phyloP scores from a whole-genome alignment of 2,329 filamentous ascomycete species.

The Paecilomyces sp. region DNA sequence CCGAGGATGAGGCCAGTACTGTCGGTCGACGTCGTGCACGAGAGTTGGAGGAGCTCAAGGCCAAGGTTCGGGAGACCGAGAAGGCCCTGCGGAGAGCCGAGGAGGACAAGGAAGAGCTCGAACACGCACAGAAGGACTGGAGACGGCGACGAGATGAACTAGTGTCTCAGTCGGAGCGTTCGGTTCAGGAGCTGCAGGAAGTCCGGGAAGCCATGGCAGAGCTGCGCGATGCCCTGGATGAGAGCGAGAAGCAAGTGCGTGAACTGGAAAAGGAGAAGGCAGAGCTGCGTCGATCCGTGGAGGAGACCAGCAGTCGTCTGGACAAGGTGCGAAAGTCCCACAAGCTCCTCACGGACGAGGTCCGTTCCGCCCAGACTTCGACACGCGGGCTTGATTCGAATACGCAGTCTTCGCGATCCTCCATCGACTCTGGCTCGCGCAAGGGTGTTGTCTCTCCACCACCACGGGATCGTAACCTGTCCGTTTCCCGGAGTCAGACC shows the following conservation, averaged over 20 bases:
- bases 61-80: slow-evolving; percentile 73
- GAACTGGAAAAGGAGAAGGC: slow-evolving; percentile 77
- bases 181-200: slow-evolving; percentile 66
- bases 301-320: slow-evolving; percentile 68
- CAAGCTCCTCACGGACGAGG: slow-evolving; percentile 54
- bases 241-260: slow-evolving; percentile 74
- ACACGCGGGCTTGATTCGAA: slow-evolving; percentile 33
- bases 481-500: slow-evolving; percentile 29
- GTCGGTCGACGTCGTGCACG: slow-evolving; percentile 68
- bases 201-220: slow-evolving; percentile 69
- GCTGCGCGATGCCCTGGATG: slow-evolving; percentile 73
- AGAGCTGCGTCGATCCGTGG: slow-evolving; percentile 67
- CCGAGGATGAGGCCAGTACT: slow-evolving; percentile 82
- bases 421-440: slow-evolving; percentile 47
- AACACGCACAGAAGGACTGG: slow-evolving; percentile 66
- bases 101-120: slow-evolving; percentile 72
- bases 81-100: slow-evolving; percentile 62
- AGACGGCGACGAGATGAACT: slow-evolving; percentile 67
- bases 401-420: slow-evolving; percentile 50
- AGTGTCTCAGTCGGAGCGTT: slow-evolving; percentile 61
- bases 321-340: slow-evolving; percentile 71
- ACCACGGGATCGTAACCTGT: slow-evolving; percentile 28
- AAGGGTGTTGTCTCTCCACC: slow-evolving; percentile 43
- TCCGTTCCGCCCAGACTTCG: slow-evolving; percentile 42
- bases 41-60: slow-evolving; percentile 80